Percentiles rank a stretch among this genome's conserved stretches.
Conservation (phyloP, 306 rosid genomes). For the Echinosophora koreensis region DNA sequence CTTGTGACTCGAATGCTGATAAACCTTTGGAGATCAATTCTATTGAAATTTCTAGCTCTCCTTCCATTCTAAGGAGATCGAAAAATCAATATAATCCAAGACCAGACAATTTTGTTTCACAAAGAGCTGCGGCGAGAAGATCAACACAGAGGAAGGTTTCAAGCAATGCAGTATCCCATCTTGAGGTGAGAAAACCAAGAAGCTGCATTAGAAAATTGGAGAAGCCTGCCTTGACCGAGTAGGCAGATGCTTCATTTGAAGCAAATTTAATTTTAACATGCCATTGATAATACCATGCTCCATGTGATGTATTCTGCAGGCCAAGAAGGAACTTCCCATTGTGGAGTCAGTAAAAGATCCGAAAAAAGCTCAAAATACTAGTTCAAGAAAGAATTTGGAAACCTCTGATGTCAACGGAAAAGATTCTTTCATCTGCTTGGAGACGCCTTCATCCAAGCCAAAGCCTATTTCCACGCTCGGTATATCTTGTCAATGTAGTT, state of each 20-base stretch:
- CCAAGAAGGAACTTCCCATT: constrained; percentile 7
- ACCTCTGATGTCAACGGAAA: constrained; percentile 25
- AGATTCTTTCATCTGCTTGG: constrained; percentile 46
- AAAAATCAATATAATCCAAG: constrained; percentile 34
- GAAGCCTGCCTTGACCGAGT: constrained; percentile 29
- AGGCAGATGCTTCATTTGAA: constrained; percentile 25
- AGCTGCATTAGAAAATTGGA: constrained; percentile 4
- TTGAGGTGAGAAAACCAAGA: constrained; percentile 58
- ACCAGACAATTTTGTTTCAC: constrained; percentile 17
- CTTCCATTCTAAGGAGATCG: neutral
- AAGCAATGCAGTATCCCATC: constrained; percentile 10
- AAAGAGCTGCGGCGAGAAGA: constrained; percentile 42
- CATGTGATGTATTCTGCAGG: constrained; percentile 53
- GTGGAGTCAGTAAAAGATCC: constrained; percentile 8
- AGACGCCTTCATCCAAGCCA: constrained; percentile 41
- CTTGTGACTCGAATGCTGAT: constrained; percentile 40
- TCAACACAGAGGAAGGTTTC: constrained; percentile 36
- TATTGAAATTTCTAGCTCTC: constrained; percentile 20
- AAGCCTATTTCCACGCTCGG: constrained; percentile 49
- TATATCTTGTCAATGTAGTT: constrained; percentile 43
- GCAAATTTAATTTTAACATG: constrained; percentile 3
- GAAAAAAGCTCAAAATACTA: constrained; percentile 37
- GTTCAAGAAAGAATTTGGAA: constrained; percentile 26
- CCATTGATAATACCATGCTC: constrained; percentile 22
- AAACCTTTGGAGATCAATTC: constrained; percentile 5